Evolutionary conservation across 2,329 filamentous ascomycete genomes (phyloP).

Genomic region (Fusarium lateritium): DNA sequence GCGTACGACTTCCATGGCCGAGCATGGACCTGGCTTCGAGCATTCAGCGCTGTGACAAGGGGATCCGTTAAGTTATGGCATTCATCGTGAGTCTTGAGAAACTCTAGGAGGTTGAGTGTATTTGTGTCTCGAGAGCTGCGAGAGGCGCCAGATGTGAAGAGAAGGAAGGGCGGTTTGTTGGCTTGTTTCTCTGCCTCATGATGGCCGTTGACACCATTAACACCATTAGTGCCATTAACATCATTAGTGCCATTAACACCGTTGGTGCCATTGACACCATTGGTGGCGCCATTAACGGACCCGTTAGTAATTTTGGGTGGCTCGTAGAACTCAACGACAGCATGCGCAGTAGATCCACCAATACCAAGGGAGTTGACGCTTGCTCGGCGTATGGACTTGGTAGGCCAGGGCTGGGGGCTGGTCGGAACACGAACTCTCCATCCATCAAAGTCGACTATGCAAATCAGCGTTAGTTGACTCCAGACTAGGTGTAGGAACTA

Average conservation of each 20-base stretch:
- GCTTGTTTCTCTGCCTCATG: conserved; percentile 1
- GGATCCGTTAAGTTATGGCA: conserved; percentile 29
- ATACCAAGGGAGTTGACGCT: conserved; percentile 58
- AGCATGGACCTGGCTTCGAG: conserved; percentile 40
- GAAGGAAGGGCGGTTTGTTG: conserved; percentile 22
- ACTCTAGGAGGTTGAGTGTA: conserved; percentile 29
- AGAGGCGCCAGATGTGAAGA: conserved; percentile 42
- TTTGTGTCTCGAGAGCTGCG: conserved; percentile 38
- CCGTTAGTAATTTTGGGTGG: conserved; percentile 15
- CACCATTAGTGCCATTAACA: not conserved
- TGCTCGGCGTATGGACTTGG: conserved; percentile 44
- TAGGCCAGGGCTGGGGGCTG: conserved; percentile 42
- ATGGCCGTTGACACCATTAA: conserved; percentile 20
- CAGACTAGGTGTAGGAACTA: not conserved
- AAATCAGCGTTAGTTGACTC: conserved; percentile 8
- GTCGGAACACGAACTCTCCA: conserved; percentile 46
- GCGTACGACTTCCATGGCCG: conserved; percentile 44
- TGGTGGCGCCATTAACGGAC: not conserved
- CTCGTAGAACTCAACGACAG: conserved; percentile 54
- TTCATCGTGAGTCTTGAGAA: conserved; percentile 31
- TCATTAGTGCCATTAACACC: not conserved
- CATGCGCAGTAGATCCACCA: conserved; percentile 62
- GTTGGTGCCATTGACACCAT: not conserved
- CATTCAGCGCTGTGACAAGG: conserved; percentile 39
- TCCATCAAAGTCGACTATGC: conserved; percentile 40